Conservation (phyloP, 306 rosid species). For the Rubus parviflorus region DNA sequence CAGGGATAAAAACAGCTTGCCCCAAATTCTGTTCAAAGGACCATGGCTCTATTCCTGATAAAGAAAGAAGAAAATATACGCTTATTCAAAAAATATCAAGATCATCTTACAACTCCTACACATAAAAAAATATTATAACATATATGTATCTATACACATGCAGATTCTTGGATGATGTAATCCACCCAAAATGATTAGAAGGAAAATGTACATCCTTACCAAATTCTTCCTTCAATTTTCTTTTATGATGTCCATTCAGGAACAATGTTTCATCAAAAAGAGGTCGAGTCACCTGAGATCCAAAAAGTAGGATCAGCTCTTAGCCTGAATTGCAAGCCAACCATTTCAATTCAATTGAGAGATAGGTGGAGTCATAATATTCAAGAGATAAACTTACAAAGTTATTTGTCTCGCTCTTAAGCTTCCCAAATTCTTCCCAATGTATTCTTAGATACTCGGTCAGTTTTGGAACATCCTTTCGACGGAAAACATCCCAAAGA, state of each 20-base stretch:
- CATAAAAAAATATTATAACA: background rate
- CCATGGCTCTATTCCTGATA: conserved; percentile 92
- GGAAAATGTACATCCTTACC: conserved; percentile 49
- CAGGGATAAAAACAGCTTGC: conserved; percentile 89
- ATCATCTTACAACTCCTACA: background rate
- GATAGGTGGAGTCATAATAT: background rate
- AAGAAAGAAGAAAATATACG: conserved; percentile 26
- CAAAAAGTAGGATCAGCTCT: conserved; percentile 33
- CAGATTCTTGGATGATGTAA: background rate
- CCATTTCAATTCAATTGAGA: conserved; percentile 1
- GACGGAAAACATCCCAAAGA: conserved; percentile 86
- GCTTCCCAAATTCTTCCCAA: conserved; percentile 54
- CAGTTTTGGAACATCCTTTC: conserved; percentile 70
- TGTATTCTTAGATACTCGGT: conserved; percentile 68
- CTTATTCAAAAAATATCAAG: conserved; percentile 4
- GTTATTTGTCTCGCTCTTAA: conserved; percentile 39
- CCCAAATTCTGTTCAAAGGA: conserved; percentile 88
- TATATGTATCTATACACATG: background rate
- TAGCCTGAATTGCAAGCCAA: conserved; percentile 30
- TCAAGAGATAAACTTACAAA: conserved; percentile 44
- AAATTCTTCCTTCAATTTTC: conserved; percentile 81
- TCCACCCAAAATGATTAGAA: conserved; percentile 19
- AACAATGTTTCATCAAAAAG: conserved; percentile 68
- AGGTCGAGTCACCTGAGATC: conserved; percentile 60
- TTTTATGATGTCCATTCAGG: conserved; percentile 72